Percentiles rank a stretch among this genome's conserved stretches.
Conservation (phyloP, 805 yeast genomes). For the Myxozyma monticola region DNA sequence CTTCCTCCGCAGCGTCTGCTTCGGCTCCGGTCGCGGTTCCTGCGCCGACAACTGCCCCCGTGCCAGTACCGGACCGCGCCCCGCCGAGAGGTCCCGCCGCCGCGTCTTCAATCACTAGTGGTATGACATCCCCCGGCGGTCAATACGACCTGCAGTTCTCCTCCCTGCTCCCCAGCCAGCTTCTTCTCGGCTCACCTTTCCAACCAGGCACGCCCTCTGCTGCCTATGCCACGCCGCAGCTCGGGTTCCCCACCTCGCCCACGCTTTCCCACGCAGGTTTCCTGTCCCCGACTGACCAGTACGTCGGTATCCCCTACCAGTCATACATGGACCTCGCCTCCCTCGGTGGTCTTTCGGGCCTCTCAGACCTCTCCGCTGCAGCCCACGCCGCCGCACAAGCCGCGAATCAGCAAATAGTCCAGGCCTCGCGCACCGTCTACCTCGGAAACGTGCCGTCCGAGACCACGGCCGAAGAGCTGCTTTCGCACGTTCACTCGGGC, state of each 20-base stretch:
- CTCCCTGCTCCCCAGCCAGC: too few relatives aligned
- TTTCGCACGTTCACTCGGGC: constrained; percentile 90
- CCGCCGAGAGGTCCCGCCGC: too few relatives aligned
- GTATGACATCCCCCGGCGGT: too few relatives aligned
- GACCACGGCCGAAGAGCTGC: constrained; percentile 73
- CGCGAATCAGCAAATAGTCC: constrained; percentile 4
- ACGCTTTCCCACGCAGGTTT: constrained; percentile 24
- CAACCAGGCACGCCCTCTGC: constrained; percentile 39
- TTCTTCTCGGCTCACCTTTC: constrained; percentile 42
- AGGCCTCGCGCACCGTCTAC: constrained; percentile 69
- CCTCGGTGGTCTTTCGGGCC: constrained; percentile 16
- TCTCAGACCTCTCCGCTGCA: constrained; percentile 21
- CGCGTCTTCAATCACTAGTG: too few relatives aligned
- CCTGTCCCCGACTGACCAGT: constrained; percentile 18
- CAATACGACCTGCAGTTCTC: too few relatives aligned
- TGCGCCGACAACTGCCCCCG: not conserved
- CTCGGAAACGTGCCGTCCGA: constrained; percentile 86
- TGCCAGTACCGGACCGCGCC: not conserved
- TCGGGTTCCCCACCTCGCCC: constrained; percentile 30
- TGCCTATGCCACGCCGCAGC: constrained; percentile 22
- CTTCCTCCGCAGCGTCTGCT: not conserved
- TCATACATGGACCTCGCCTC: constrained; percentile 29
- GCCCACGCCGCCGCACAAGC: constrained; percentile 15
- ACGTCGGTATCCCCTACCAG: constrained; percentile 22
- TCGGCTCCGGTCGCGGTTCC: not conserved